phyloP scores from a whole-genome alignment of 2,329 filamentous ascomycete species.

The Ascosphaera aggregata region DNA sequence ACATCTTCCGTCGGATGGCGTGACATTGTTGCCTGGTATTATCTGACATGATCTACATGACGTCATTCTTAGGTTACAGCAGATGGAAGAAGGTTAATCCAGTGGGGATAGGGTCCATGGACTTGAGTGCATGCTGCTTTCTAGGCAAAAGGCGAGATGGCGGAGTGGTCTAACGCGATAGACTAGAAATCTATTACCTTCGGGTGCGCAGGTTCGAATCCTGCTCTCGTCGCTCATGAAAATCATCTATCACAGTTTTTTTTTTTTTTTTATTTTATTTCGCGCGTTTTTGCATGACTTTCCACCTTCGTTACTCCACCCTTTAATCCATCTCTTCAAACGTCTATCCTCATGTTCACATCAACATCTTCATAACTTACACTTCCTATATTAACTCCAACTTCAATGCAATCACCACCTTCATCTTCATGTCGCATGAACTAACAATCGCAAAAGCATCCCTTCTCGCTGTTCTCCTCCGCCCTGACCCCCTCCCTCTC shows the following conservation, averaged over 20 bases:
- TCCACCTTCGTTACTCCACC: no score
- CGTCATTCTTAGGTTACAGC: no score
- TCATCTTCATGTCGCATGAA: slow-evolving; percentile 3
- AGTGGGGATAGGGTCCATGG: no score
- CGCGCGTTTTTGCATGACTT: no score
- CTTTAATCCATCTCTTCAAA: no score
- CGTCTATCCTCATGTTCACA: neutral
- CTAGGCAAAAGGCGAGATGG: neutral
- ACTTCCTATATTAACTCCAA: no score
- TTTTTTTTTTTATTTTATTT: neutral
- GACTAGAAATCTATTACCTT: slow-evolving; percentile 1
- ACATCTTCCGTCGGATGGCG: no score
- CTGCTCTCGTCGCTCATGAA: neutral
- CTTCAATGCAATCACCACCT: neutral
- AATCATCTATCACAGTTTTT: no score
- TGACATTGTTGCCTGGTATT: no score
- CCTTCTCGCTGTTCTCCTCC: slow-evolving; percentile 50
- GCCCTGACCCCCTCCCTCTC: slow-evolving; percentile 47
- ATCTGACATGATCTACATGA: no score
- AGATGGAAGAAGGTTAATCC: no score
- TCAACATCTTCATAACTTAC: neutral
- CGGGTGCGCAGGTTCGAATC: neutral
- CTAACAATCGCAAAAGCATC: slow-evolving; percentile 57
- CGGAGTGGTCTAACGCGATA: neutral
- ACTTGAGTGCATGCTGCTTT: no score